Evolutionary conservation across 2,329 filamentous ascomycete species (phyloP), one percentile per base, ranked within the genome.

Genomic region (Trichoderma sp.): DNA sequence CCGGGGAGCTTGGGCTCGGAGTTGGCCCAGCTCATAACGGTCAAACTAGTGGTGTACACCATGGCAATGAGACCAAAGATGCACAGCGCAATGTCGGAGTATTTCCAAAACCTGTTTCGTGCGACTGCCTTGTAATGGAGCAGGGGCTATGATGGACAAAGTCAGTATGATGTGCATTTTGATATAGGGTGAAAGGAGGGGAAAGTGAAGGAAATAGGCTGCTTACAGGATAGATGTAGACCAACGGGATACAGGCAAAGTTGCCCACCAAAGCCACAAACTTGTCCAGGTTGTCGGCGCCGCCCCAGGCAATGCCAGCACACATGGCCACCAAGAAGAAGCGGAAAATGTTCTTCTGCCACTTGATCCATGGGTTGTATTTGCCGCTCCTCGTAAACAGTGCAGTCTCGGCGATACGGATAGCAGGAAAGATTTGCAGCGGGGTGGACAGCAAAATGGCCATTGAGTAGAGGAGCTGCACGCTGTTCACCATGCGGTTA

Each of bases 361-460:
- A 99, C 83, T 99, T 99, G 84, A 99, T 97, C 77, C 93, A 96
- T 0, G 94, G 94, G 77, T 98, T 97, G 82, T 97, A 97, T 81
- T 99, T 99, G 74, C 96, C 94, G 71, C 94, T 97, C 77, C 91
- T 87, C 28, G 92, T 97, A 80, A 98, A 99, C 7, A 98, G 85
- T 73, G 94, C 93, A 74, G 97, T 97, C 81, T 97, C 94, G 39
- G 93, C 93, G 76, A 99, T 99, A 77, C 95, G 91, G 76, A 99
- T 98, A 54, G 96, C 96, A 0, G 96, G 96, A 84, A 98, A 99
- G 73, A 99, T 94, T 77, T 99, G 96, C 69, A 99, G 83, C 6
- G 96, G 96, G 0, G 96, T 99, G 43, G 93, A 97, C 13, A 99
- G 86, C 67, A 99, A 84, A 75, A 99, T 99, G n/a, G 96, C 96